Percentiles rank a stretch among this genome's conserved stretches.
Conservation (phyloP, 805 yeast species). For the Jamesozyma rosinii region DNA sequence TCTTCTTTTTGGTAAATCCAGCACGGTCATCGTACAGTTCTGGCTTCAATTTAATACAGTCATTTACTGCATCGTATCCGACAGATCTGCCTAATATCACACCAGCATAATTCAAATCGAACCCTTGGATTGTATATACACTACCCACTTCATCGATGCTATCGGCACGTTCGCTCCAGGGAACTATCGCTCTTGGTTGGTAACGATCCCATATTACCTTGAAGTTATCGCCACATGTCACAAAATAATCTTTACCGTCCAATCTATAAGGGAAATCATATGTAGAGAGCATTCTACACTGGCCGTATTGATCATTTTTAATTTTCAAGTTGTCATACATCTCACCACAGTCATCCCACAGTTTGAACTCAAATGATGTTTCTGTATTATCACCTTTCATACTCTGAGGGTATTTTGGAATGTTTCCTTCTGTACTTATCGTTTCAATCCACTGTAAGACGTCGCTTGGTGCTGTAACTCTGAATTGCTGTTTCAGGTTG, state of each 20-base stretch:
- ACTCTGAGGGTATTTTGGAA: slow-evolving; percentile 30
- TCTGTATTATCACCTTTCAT: slow-evolving; percentile 7
- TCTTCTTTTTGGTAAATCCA: slow-evolving; percentile 36
- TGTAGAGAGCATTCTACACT: slow-evolving; percentile 36
- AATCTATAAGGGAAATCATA: slow-evolving; percentile 41
- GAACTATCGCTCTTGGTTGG: slow-evolving; percentile 32
- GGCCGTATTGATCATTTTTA: slow-evolving; percentile 31
- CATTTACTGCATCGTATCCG: slow-evolving; percentile 32
- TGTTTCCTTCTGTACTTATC: slow-evolving; percentile 30
- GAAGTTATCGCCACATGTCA: slow-evolving; percentile 36
- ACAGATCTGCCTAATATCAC: slow-evolving; percentile 38
- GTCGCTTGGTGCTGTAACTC: slow-evolving; percentile 35
- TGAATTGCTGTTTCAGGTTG: slow-evolving; percentile 33
- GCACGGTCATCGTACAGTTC: slow-evolving; percentile 39
- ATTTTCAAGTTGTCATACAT: slow-evolving; percentile 33
- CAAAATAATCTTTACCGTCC: slow-evolving; percentile 39
- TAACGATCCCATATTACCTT: slow-evolving; percentile 41
- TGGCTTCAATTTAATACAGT: slow-evolving; percentile 29
- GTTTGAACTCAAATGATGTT: slow-evolving; percentile 27
- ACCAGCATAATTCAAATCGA: slow-evolving; percentile 40
- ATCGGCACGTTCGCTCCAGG: slow-evolving; percentile 40
- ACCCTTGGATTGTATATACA: slow-evolving; percentile 41
- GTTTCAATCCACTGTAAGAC: slow-evolving; percentile 35
- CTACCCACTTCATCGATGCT: slow-evolving; percentile 42
- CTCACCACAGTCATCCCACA: slow-evolving; percentile 36